Conservation (phyloP, 176 grass and related monocot species). For the Ampelocalamus luodianensis region DNA sequence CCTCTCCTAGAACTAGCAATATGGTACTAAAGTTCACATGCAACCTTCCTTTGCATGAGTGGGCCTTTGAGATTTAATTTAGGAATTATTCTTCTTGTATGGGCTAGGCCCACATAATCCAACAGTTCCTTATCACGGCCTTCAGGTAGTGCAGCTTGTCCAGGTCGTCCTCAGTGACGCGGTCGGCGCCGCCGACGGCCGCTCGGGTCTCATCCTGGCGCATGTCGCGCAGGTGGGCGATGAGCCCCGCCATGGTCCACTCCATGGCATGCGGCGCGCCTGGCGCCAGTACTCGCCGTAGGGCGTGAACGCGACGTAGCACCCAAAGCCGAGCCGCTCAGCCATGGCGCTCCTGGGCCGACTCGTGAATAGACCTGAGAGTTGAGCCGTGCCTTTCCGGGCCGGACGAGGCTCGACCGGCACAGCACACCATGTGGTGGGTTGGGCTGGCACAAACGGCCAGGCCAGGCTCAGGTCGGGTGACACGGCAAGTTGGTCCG, state of each 20-base stretch:
- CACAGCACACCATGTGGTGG: too few relatives aligned
- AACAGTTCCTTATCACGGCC: conserved; percentile 37
- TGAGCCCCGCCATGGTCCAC: conserved; percentile 39
- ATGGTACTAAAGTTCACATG: too few relatives aligned
- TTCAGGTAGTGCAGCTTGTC: conserved; percentile 31
- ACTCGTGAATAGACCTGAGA: neutral
- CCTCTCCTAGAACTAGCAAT: too few relatives aligned
- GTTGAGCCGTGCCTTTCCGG: too few relatives aligned
- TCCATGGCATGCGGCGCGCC: conserved; percentile 43
- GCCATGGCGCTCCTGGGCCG: conserved; percentile 4
- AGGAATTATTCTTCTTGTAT: too few relatives aligned
- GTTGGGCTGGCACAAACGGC: too few relatives aligned
- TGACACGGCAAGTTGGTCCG: too few relatives aligned
- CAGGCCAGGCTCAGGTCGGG: too few relatives aligned
- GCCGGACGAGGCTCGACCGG: too few relatives aligned
- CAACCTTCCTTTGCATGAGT: too few relatives aligned
- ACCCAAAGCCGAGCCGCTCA: conserved; percentile 5
- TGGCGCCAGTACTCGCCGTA: conserved; percentile 65
- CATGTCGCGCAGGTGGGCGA: conserved; percentile 29
- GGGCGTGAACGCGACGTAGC: conserved; percentile 51
- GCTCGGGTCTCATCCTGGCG: conserved; percentile 45
- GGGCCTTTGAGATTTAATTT: too few relatives aligned
- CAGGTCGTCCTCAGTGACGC: conserved; percentile 27
- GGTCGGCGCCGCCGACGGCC: neutral
- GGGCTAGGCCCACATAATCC: too few relatives aligned